Evolutionary conservation across 1,284 basidiomycete species (phyloP).

Genomic region (Schizophyllum commune): DNA sequence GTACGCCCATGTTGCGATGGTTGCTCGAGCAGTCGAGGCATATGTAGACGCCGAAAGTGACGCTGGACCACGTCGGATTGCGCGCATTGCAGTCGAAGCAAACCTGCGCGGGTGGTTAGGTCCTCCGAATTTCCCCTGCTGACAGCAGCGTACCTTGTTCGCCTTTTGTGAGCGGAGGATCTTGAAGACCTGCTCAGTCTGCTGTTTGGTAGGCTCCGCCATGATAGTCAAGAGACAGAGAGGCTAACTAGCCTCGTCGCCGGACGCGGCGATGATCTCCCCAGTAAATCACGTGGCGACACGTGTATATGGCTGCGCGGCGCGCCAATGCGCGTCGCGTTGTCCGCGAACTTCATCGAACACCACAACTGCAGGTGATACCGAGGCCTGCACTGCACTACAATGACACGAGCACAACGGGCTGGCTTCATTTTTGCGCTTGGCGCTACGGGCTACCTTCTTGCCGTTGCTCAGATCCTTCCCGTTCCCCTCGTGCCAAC

Average conservation of each 20-base stretch:
- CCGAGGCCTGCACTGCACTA: too few species aligned
- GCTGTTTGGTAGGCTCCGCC: slow-evolving; percentile 68
- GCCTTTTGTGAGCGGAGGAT: slow-evolving; percentile 76
- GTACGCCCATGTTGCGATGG: slow-evolving; percentile 96
- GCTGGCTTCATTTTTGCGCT: slow-evolving; percentile 39
- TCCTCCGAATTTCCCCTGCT: slow-evolving; percentile 5
- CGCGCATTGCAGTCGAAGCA: slow-evolving; percentile 97
- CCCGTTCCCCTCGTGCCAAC: slow-evolving; percentile 50
- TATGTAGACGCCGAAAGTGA: slow-evolving; percentile 96
- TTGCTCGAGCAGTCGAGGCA: slow-evolving; percentile 95
- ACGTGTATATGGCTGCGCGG: too few species aligned
- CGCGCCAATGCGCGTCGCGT: too few species aligned
- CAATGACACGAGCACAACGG: slow-evolving; percentile 54
- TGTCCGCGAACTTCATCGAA: too few species aligned
- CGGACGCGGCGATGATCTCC: too few species aligned
- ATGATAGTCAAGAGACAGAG: slow-evolving; percentile 25
- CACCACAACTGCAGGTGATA: too few species aligned
- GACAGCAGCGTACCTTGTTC: slow-evolving; percentile 56
- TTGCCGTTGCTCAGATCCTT: slow-evolving; percentile 46
- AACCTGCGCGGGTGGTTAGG: slow-evolving; percentile 40
- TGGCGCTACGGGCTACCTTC: slow-evolving; percentile 40
- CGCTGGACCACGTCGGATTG: slow-evolving; percentile 97
- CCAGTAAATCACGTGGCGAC: neutral
- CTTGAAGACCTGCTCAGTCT: slow-evolving; percentile 74
- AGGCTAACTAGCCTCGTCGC: too few species aligned